Base-by-base conservation (phyloP, 1,284 basidiomycete species). In the Moesziomyces aphidis region DNA sequence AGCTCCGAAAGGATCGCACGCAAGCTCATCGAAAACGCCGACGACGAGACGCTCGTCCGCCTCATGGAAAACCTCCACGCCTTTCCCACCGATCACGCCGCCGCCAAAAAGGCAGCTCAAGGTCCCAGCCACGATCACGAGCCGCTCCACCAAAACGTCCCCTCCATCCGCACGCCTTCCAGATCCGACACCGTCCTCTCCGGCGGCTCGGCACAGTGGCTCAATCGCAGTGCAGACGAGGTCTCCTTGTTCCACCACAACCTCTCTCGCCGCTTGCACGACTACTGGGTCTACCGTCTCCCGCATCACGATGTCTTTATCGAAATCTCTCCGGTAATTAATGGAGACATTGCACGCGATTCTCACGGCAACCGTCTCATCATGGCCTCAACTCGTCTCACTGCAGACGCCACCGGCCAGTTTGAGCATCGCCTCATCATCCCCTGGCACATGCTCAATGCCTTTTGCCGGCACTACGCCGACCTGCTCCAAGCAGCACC, bases 281-380 rank as follows among this genome's bases (percentile, higher is more conserved):
- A 67, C 39, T 80, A 80, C 28, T 81, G 79, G 79, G 73, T 76
- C 42, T 80, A 79, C 44, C 61, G 78, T 39, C 74, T 64, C 4
- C 63, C 71, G 1, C 51, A 68, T 34, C 57, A 62, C 15, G 63
- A 76, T 17, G 75, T 81, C 10, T 55, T 58, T 24, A 66, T 81
- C 50, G 78, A 81, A 26, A 47, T 81, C 17, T 48, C 70, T 1
- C 73, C 77, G 24, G 55, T 77, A 50, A 61, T 77, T 43, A 64
- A 66, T 10, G 74, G 67, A 39, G 21, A 54, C 4, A 47, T 64
- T 11, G 61, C 65, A 5, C 47, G 60, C 45, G 62, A 61, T 15
- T 26, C 62, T 26, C 39, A 57, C 0, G 76, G 68, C 5, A 39
- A 47, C 10, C 64, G 54, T 19, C 50, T 72, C 36, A 55, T 66